Percentiles rank a stretch among this genome's conserved stretches.
phyloP scores from a whole-genome alignment of 495 filamentous ascomycete species.

The Bryoglossum gracile region DNA sequence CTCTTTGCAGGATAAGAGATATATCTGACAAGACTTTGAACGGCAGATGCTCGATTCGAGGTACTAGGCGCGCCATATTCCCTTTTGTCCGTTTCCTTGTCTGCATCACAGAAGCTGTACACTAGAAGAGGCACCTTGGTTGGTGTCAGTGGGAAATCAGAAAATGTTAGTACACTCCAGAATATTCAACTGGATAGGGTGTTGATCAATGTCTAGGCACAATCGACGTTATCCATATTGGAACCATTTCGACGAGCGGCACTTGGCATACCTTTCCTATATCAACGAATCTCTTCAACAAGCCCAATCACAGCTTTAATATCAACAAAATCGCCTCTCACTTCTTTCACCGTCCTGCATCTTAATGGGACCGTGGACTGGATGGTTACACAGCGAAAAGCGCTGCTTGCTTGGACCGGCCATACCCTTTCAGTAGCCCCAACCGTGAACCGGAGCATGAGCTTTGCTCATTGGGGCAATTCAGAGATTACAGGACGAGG shows the following conservation, averaged over 20 bases:
- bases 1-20: not conserved
- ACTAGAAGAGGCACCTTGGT: constrained; percentile 87
- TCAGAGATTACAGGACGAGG: constrained; percentile 81
- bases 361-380: constrained; percentile 95
- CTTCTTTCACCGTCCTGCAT: constrained; percentile 78
- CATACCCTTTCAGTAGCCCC: constrained; percentile 71
- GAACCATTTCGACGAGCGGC: constrained; percentile 69
- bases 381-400: constrained; percentile 80
- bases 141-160: constrained; percentile 77
- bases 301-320: constrained; percentile 80
- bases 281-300: constrained; percentile 81
- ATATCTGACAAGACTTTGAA: constrained; percentile 12
- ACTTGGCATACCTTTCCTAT: constrained; percentile 86
- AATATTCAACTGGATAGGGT: constrained; percentile 10
- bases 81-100: constrained; percentile 83
- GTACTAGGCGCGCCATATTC: constrained; percentile 85
- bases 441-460: constrained; percentile 64
- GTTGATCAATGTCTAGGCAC: constrained; percentile 39
- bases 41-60: constrained; percentile 84
- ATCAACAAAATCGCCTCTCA: constrained; percentile 72
- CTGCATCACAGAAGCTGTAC: constrained; percentile 87
- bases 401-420: constrained; percentile 93
- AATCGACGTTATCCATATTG: constrained; percentile 83
- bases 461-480: constrained; percentile 84
- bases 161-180: constrained; percentile 58